Evolutionary conservation across 768 basidiomycete genomes (phyloP).

Genomic region (Phanerodontia chrysosporium): DNA sequence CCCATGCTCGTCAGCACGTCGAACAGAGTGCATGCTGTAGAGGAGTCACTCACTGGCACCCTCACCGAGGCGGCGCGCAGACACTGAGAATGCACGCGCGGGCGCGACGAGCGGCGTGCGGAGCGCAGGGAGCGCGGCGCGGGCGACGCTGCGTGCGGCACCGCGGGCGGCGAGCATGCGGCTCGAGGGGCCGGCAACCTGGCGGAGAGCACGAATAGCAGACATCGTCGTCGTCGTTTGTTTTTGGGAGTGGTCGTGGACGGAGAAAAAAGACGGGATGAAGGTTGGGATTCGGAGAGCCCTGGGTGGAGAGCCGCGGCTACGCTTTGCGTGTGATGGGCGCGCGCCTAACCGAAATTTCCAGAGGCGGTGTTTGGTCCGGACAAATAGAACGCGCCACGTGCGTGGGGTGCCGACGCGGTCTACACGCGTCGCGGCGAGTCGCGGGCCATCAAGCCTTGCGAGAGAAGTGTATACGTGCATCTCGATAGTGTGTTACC

Average conservation of each 20-base stretch:
- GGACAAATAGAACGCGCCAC: conserved; percentile 7
- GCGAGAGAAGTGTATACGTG: no score
- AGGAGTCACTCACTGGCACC: conserved; percentile 37
- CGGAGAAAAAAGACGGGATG: background rate
- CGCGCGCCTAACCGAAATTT: conserved; percentile 5
- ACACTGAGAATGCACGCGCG: conserved; percentile 38
- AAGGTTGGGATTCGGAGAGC: background rate
- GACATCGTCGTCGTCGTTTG: conserved; percentile 47
- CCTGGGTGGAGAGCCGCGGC: background rate
- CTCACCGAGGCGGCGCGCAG: conserved; percentile 34
- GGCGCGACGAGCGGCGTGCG: conserved; percentile 20
- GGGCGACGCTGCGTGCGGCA: conserved; percentile 18
- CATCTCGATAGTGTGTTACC: no score
- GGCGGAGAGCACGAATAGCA: conserved; percentile 56
- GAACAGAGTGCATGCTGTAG: background rate
- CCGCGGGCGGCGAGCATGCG: conserved; percentile 29
- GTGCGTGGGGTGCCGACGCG: background rate
- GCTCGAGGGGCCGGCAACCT: conserved; percentile 43
- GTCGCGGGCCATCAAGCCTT: no score
- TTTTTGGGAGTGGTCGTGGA: background rate
- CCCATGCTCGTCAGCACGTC: background rate
- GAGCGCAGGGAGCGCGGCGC: conserved; percentile 21
- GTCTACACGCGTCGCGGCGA: background rate
- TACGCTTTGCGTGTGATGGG: background rate
- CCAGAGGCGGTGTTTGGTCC: conserved; percentile 7